Conservation (phyloP, 2,329 filamentous ascomycete genomes). For the Epichloe scottii region DNA sequence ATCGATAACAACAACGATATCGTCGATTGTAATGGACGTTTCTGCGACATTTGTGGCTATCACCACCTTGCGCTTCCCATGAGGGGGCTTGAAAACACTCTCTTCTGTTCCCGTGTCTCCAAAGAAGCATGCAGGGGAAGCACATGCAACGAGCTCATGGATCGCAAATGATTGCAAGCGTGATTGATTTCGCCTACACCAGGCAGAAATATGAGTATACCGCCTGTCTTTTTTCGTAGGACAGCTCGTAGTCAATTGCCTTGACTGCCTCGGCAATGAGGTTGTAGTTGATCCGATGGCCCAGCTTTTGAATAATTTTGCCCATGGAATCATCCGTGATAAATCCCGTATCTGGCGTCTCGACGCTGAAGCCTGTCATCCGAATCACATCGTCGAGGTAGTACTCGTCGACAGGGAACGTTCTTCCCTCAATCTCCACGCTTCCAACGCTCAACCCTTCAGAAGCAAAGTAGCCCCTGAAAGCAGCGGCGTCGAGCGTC, state of each 20-base stretch:
- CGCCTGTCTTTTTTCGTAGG: conserved; percentile 51
- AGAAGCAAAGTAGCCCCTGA: conserved; percentile 69
- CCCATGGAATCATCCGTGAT: conserved; percentile 46
- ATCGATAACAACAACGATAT: conserved; percentile 92
- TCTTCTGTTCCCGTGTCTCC: conserved; percentile 74
- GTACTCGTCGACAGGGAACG: conserved; percentile 78
- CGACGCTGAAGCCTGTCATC: conserved; percentile 57
- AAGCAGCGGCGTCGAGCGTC: conserved; percentile 78
- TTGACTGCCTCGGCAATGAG: conserved; percentile 70
- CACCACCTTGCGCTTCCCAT: conserved; percentile 79
- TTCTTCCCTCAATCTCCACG: conserved; percentile 80
- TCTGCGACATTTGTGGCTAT: conserved; percentile 95
- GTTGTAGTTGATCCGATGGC: conserved; percentile 83
- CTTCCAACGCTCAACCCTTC: conserved; percentile 57
- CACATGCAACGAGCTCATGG: conserved; percentile 54
- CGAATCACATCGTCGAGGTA: conserved; percentile 81
- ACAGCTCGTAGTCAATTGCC: conserved; percentile 67
- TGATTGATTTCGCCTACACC: conserved; percentile 86
- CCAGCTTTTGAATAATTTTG: conserved; percentile 58
- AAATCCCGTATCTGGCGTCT: conserved; percentile 32
- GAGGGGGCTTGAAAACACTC: conserved; percentile 69
- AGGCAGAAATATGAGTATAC: conserved; percentile 90
- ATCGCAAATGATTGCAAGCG: conserved; percentile 55
- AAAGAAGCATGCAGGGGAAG: conserved; percentile 87
- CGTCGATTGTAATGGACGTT: conserved; percentile 96